Evolutionary conservation across 202 grass and related monocot genomes (phyloP).

Genomic region (Hordeum pubiflorum): DNA sequence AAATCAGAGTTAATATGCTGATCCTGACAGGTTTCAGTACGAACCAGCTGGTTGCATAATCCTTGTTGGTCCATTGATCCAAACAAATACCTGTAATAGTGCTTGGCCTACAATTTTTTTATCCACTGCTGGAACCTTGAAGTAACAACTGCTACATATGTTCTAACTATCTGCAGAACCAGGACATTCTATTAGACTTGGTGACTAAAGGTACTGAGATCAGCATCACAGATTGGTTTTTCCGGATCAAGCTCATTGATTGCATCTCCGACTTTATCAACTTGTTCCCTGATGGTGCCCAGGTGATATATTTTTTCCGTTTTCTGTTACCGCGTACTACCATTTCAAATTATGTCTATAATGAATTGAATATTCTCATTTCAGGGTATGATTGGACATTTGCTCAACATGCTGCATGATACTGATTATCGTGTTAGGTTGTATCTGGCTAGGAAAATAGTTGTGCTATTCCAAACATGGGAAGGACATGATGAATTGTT

Average conservation of each 20-base stretch:
- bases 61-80: not conserved
- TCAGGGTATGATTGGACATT: conserved; percentile 68
- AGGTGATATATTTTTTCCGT: conserved; percentile 40
- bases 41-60: not conserved
- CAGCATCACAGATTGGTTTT: conserved; percentile 54
- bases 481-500: conserved; percentile 89
- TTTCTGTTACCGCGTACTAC: conserved; percentile 16
- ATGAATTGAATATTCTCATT: conserved; percentile 14
- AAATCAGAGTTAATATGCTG: not conserved
- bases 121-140: not conserved
- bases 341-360: conserved; percentile 18
- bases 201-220: conserved; percentile 52
- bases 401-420: conserved; percentile 92
- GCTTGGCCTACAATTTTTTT: not conserved
- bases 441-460: conserved; percentile 73
- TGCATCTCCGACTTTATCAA: conserved; percentile 70
- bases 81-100: conserved; percentile 4
- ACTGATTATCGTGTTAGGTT: conserved; percentile 88
- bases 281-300: conserved; percentile 63
- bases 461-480: conserved; percentile 84
- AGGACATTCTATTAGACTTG: conserved; percentile 53
- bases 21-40: not conserved
- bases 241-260: conserved; percentile 69
- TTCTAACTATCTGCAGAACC: conserved; percentile 37
- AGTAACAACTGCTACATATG: conserved; percentile 19